A percentile compares a stretch with the other conserved stretches of the same genome.
Conservation (phyloP, 257 asterid species). For the Plantago elongata region DNA sequence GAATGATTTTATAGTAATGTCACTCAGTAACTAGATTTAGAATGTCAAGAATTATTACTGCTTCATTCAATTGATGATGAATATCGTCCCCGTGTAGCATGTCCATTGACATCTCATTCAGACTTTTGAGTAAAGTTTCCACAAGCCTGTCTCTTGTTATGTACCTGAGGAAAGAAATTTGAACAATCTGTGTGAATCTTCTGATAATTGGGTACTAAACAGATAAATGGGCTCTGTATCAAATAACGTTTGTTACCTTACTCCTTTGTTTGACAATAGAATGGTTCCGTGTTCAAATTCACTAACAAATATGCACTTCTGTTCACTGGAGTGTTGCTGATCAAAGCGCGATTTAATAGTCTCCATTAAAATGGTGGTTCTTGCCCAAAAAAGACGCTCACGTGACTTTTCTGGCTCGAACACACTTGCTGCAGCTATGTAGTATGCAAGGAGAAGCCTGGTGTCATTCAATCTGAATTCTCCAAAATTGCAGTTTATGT, state of each 20-base stretch:
- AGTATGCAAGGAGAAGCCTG: conserved; percentile 35
- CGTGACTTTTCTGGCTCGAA: conserved; percentile 60
- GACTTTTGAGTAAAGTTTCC: conserved; percentile 32
- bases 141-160: conserved; percentile 31
- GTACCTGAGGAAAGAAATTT: conserved; percentile 26
- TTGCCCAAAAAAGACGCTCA: conserved; percentile 70
- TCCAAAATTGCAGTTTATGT: conserved; percentile 28
- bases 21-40: too few relatives aligned
- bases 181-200: background rate
- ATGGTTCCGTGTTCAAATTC: conserved; percentile 34
- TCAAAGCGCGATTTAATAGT: conserved; percentile 30
- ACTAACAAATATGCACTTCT: conserved; percentile 31
- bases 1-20: too few relatives aligned
- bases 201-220: too few relatives aligned
- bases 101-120: conserved; percentile 64
- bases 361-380: conserved; percentile 53
- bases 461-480: conserved; percentile 41
- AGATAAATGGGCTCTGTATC: too few relatives aligned
- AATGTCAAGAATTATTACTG: conserved; percentile 31
- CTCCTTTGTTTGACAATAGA: conserved; percentile 6
- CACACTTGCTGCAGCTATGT: conserved; percentile 46
- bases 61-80: conserved; percentile 35
- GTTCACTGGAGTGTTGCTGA: conserved; percentile 17
- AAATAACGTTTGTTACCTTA: conserved; percentile 28
- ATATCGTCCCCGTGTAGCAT: conserved; percentile 55